Evolutionary conservation across 768 basidiomycete species (phyloP).

Genomic region (Tephrocybe sp.): DNA sequence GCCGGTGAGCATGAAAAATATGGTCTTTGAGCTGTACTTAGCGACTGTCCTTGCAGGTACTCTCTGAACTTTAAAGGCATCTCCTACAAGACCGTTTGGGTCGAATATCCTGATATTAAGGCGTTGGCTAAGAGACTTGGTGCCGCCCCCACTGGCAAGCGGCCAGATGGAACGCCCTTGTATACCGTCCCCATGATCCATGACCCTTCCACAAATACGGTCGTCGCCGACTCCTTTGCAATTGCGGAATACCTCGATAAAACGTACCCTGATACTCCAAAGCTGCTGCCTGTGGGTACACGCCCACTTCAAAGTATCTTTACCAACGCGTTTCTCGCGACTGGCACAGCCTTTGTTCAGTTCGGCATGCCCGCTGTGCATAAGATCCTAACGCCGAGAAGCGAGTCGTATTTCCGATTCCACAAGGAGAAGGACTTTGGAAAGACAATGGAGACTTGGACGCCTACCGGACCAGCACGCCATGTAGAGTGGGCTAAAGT

Average conservation of each 20-base stretch:
- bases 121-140: constrained; percentile 30
- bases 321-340: not conserved
- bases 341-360: constrained; percentile 7
- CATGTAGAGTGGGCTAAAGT: constrained; percentile 27
- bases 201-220: constrained; percentile 30
- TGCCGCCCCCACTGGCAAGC: constrained; percentile 23
- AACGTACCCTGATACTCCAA: constrained; percentile 32
- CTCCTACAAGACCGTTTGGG: constrained; percentile 36
- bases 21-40: not conserved
- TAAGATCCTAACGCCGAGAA: constrained; percentile 26
- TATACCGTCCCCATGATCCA: constrained; percentile 40
- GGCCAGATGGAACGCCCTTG: constrained; percentile 22
- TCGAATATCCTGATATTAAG: constrained; percentile 39
- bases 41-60: constrained; percentile 9
- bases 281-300: constrained; percentile 28
- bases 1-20: constrained; percentile 26
- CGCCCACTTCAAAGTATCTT: constrained; percentile 16
- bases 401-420: constrained; percentile 30
- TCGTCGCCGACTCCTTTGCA: constrained; percentile 31
- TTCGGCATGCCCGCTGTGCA: constrained; percentile 17
- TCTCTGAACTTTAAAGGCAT: constrained; percentile 28
- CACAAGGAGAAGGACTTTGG: constrained; percentile 29
- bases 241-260: constrained; percentile 42
- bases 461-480: constrained; percentile 24
- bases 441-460: constrained; percentile 26